Evolutionary conservation across 2,329 filamentous ascomycete genomes (phyloP).

Genomic region (Chlorencoelia australis): DNA sequence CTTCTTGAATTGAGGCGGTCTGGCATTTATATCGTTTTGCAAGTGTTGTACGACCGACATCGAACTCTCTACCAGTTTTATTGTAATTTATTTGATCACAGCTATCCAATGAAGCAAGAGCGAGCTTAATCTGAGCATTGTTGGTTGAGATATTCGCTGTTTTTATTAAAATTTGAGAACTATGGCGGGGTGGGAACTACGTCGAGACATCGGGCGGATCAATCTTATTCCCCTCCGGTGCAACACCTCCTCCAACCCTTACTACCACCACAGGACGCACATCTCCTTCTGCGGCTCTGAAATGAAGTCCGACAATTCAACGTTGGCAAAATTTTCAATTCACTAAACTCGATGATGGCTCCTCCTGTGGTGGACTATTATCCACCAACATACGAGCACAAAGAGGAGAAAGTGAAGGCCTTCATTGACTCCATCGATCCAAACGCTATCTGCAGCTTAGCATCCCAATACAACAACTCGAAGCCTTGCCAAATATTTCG

Average conservation of each 20-base stretch:
- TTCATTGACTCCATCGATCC: too few relatives aligned
- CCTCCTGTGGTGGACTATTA: slow-evolving; percentile 2
- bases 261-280: too few relatives aligned
- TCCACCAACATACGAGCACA: slow-evolving; percentile 3
- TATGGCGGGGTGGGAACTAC: too few relatives aligned
- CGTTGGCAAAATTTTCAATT: too few relatives aligned
- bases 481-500: slow-evolving; percentile 4
- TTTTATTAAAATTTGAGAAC: background rate
- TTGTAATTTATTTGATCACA: background rate
- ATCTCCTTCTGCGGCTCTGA: too few relatives aligned
- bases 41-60: background rate
- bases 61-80: background rate
- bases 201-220: too few relatives aligned
- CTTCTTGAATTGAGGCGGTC: background rate
- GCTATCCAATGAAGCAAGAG: background rate
- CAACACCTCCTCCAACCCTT: too few relatives aligned
- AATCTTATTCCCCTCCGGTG: too few relatives aligned
- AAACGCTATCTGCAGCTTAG: background rate
- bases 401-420: background rate
- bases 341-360: too few relatives aligned
- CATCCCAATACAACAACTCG: slow-evolving; percentile 1
- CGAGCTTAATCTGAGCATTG: background rate
- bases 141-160: background rate
- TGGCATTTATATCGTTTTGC: too few relatives aligned
- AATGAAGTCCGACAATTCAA: too few relatives aligned